Conservation (phyloP, 768 basidiomycete species). For the Pisolithus microcarpus region DNA sequence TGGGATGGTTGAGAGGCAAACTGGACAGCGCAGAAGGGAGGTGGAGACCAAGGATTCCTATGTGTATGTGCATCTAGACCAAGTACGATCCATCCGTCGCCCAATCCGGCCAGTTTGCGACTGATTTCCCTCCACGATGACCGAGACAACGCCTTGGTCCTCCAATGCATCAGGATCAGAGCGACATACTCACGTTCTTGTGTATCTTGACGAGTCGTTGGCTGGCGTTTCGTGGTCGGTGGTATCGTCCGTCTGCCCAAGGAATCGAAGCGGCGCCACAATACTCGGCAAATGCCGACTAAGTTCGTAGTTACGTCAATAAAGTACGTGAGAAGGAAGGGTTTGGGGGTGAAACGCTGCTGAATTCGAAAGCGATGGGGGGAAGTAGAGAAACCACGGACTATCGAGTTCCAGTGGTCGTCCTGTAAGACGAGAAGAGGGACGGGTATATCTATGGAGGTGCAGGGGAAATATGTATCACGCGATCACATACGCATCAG, state of each 20-base stretch:
- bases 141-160: not conserved
- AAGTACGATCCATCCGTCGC: constrained; percentile 2
- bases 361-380: no score
- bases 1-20: not conserved
- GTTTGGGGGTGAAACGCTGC: no score
- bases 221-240: constrained; percentile 3
- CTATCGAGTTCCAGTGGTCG: no score
- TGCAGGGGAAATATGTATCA: no score
- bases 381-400: no score
- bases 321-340: no score
- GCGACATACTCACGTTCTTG: constrained; percentile 9
- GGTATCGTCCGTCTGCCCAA: not conserved
- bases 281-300: constrained; percentile 3
- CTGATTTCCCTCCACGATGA: constrained; percentile 1
- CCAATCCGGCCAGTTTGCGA: not conserved
- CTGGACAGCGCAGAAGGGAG: not conserved
- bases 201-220: constrained; percentile 5
- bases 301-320: no score
- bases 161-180: not conserved
- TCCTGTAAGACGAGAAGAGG: no score
- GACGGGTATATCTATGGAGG: no score
- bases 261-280: constrained; percentile 9
- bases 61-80: not conserved
- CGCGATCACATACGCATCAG: no score
- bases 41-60: no score